Conservation (phyloP, 495 filamentous ascomycete genomes). For the Baudoinia panamericana region DNA sequence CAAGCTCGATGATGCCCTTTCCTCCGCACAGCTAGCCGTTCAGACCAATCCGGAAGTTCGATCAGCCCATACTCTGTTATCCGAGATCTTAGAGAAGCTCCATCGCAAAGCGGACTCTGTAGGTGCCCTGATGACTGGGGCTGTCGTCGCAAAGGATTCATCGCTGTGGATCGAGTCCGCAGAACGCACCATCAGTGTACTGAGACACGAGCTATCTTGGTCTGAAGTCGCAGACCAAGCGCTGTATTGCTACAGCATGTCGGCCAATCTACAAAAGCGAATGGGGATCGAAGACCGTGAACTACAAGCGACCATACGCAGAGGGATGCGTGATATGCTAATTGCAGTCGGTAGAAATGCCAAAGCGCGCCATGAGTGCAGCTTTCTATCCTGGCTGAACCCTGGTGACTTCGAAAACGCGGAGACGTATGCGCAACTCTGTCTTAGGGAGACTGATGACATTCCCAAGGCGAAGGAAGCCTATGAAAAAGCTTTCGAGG, state of each 20-base stretch:
- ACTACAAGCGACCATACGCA: too few species aligned
- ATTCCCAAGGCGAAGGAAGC: constrained; percentile 42
- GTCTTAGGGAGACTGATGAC: constrained; percentile 38
- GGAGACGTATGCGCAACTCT: constrained; percentile 50
- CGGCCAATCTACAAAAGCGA: constrained; percentile 49
- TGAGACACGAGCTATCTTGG: constrained; percentile 11
- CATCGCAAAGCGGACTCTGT: constrained; percentile 55
- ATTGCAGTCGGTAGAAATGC: constrained; percentile 43
- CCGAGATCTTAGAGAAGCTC: constrained; percentile 55
- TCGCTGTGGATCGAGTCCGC: constrained; percentile 57
- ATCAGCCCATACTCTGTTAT: constrained; percentile 60
- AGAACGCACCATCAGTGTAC: constrained; percentile 50
- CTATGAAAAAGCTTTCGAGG: constrained; percentile 47
- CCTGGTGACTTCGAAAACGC: constrained; percentile 50
- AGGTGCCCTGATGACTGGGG: constrained; percentile 54
- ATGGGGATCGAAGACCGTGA: too few species aligned
- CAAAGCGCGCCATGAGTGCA: constrained; percentile 50
- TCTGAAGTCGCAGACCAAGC: constrained; percentile 32
- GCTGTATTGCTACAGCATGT: constrained; percentile 55
- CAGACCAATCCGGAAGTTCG: constrained; percentile 75
- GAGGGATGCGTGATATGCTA: constrained; percentile 35
- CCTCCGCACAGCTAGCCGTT: constrained; percentile 53
- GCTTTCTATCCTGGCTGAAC: constrained; percentile 42
- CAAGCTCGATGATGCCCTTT: constrained; percentile 49
- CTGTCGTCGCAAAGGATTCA: constrained; percentile 55